Conservation (phyloP, 441 rosid species). For the Lepidium campestre region DNA sequence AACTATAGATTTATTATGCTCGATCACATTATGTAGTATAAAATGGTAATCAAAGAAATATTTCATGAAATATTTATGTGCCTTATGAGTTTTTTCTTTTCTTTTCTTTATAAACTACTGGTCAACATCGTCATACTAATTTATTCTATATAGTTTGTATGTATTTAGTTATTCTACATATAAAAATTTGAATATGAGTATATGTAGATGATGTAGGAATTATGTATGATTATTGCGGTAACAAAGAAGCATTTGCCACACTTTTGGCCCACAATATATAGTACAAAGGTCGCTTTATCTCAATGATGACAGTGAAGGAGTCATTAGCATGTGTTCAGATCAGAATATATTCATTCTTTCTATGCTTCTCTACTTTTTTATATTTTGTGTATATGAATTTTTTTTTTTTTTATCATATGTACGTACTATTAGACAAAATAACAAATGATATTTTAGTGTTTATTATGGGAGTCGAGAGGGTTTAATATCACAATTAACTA, state of each 20-base stretch:
- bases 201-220: not conserved
- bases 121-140: not conserved
- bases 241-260: constrained; percentile 18
- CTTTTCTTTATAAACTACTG: not conserved
- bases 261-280: constrained; percentile 20
- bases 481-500: constrained; percentile 19
- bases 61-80: not conserved
- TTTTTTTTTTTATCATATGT: constrained; percentile 6
- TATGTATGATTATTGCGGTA: not conserved
- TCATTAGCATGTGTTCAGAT: constrained; percentile 31
- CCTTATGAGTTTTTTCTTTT: not conserved
- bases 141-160: not conserved
- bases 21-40: not conserved
- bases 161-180: not conserved
- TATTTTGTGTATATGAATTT: not conserved
- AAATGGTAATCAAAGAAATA: not conserved
- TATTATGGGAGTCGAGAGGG: constrained; percentile 3
- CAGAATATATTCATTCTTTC: constrained; percentile 29
- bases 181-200: not conserved
- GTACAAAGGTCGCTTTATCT: constrained; percentile 13
- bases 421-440: constrained; percentile 5
- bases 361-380: constrained; percentile 6
- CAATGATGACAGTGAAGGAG: constrained; percentile 25
- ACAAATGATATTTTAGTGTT: not conserved
- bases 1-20: not conserved